A percentile compares a stretch with the other conserved stretches of the same genome.
Evolutionary conservation across 2,329 filamentous ascomycete genomes (phyloP).

Genomic region (Coniochaeta hoffmannii): DNA sequence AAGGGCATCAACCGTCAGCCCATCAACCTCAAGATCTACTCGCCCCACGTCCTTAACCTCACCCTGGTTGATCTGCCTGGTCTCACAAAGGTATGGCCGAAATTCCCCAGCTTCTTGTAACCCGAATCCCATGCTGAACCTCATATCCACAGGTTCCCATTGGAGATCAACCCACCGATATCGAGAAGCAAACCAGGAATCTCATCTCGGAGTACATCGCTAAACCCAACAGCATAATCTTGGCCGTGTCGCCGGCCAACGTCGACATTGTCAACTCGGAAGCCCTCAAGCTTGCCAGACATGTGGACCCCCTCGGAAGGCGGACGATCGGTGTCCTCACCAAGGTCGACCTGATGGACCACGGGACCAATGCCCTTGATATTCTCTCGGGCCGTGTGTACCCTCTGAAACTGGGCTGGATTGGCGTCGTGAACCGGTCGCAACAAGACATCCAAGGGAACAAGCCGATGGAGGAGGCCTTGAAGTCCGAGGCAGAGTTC

Average conservation of each 20-base stretch:
- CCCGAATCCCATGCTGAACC: constrained; percentile 2
- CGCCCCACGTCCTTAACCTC: constrained; percentile 90
- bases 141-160: constrained; percentile 65
- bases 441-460: constrained; percentile 96
- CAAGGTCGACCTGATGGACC: constrained; percentile 97
- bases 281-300: constrained; percentile 88
- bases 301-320: constrained; percentile 91
- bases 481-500: constrained; percentile 86
- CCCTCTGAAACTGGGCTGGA: constrained; percentile 93
- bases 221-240: constrained; percentile 96
- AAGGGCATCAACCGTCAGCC: constrained; percentile 97
- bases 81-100: constrained; percentile 69
- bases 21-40: constrained; percentile 98
- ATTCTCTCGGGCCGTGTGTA: constrained; percentile 97
- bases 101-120: constrained; percentile 4
- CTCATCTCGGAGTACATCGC: constrained; percentile 97
- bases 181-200: constrained; percentile 96
- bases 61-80: constrained; percentile 94
- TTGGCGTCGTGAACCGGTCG: constrained; percentile 94
- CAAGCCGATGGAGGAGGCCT: constrained; percentile 87
- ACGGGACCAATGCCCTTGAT: constrained; percentile 94
- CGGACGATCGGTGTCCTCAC: constrained; percentile 95
- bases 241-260: constrained; percentile 94
- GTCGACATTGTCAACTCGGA: constrained; percentile 98
- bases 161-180: constrained; percentile 93